Evolutionary conservation across 139 green algal genomes (phyloP).

Genomic region (Diplosphaera chodatii): DNA sequence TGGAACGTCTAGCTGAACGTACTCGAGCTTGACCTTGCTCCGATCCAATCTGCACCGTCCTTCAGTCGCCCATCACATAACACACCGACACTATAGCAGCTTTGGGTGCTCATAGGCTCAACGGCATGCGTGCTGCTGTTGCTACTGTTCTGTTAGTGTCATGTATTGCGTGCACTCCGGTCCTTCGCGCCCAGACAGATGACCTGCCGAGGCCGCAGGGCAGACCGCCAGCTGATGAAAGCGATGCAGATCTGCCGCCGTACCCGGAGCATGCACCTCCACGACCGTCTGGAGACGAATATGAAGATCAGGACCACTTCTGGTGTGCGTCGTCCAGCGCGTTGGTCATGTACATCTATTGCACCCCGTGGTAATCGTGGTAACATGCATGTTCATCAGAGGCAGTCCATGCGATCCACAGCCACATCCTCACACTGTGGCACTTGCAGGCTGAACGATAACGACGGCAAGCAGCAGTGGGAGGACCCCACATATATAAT

Average conservation of each 20-base stretch:
- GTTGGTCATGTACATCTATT: neutral
- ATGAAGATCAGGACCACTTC: neutral
- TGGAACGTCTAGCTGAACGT: too few species aligned
- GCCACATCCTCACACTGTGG: too few species aligned
- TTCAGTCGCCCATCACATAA: too few species aligned
- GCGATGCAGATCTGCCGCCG: neutral
- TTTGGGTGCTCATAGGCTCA: too few species aligned
- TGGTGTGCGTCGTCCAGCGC: neutral
- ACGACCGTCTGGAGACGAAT: neutral
- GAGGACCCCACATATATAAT: neutral
- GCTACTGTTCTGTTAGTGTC: neutral
- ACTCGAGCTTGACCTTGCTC: too few species aligned
- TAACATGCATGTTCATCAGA: neutral
- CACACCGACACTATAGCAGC: too few species aligned
- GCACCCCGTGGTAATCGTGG: neutral
- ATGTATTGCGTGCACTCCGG: neutral
- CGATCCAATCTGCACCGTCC: too few species aligned
- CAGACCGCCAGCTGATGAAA: neutral
- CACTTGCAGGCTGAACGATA: neutral
- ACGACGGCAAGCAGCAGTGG: neutral
- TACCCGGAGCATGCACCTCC: neutral
- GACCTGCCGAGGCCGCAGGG: neutral
- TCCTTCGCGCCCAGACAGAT: neutral
- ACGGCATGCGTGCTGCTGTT: neutral
- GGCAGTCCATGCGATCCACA: too few species aligned